Evolutionary conservation across 768 basidiomycete genomes (phyloP).

Genomic region (Boletus subparvulus): DNA sequence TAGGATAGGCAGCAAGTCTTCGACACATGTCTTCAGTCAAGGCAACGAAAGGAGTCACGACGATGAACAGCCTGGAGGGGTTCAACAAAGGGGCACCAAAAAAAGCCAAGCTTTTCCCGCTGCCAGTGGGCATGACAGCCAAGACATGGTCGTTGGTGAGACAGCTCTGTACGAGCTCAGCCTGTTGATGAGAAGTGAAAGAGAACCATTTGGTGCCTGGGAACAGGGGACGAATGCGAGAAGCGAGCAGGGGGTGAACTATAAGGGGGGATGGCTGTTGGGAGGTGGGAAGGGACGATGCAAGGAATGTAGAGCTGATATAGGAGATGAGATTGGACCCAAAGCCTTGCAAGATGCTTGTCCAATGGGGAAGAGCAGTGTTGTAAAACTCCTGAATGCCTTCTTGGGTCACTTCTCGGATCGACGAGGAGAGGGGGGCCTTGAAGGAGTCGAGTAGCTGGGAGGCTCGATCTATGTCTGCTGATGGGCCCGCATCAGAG

Average conservation of each 20-base stretch:
- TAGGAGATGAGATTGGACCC: too few species aligned
- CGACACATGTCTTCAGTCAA: conserved; percentile 10
- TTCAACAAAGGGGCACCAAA: conserved; percentile 1
- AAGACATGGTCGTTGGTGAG: conserved; percentile 4
- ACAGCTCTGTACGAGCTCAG: conserved; percentile 9
- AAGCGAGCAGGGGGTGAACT: background rate
- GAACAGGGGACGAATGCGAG: background rate
- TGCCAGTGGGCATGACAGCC: conserved; percentile 10
- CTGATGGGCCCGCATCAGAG: too few species aligned
- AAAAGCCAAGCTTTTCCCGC: conserved; percentile 14
- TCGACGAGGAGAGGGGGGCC: too few species aligned
- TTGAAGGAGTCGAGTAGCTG: too few species aligned
- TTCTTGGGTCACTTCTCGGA: too few species aligned
- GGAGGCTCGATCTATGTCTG: too few species aligned
- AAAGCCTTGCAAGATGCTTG: background rate
- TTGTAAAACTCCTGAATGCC: background rate
- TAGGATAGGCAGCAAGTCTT: background rate
- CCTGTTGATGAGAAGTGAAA: conserved; percentile 4
- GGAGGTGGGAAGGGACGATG: too few species aligned
- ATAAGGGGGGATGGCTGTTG: background rate
- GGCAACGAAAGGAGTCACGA: background rate
- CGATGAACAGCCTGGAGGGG: conserved; percentile 1
- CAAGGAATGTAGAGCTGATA: background rate
- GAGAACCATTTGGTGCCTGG: background rate
- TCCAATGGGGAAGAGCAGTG: background rate